Conservation (phyloP, 805 yeast genomes). For the Starmerella tilneyi region DNA sequence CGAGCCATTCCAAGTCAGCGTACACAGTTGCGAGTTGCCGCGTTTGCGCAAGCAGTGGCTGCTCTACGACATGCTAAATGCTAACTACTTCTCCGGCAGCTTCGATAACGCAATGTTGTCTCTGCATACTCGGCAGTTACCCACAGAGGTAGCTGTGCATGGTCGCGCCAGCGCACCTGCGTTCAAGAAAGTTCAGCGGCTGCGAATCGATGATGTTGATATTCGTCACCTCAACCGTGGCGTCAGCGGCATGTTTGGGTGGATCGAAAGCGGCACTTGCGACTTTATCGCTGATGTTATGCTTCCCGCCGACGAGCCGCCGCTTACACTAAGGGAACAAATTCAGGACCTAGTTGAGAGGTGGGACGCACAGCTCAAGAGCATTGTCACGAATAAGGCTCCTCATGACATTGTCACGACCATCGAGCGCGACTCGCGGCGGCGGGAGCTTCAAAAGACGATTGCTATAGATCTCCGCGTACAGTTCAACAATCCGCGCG, state of each 20-base stretch:
- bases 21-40: slow-evolving; percentile 77
- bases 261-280: slow-evolving; percentile 88
- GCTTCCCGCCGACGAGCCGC: slow-evolving; percentile 56
- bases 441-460: slow-evolving; percentile 38
- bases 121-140: slow-evolving; percentile 63
- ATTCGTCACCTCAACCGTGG: slow-evolving; percentile 88
- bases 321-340: slow-evolving; percentile 35
- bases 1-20: slow-evolving; percentile 74
- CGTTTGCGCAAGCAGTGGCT: slow-evolving; percentile 85
- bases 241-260: slow-evolving; percentile 83
- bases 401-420: slow-evolving; percentile 27
- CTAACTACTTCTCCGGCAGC: slow-evolving; percentile 76
- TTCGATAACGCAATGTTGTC: slow-evolving; percentile 91
- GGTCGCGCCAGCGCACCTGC: slow-evolving; percentile 9
- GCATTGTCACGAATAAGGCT: slow-evolving; percentile 9
- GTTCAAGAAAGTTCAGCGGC: slow-evolving; percentile 43
- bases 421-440: slow-evolving; percentile 26
- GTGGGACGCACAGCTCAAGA: slow-evolving; percentile 31
- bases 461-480: slow-evolving; percentile 73
- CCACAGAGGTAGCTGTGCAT: slow-evolving; percentile 32
- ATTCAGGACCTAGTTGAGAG: slow-evolving; percentile 34
- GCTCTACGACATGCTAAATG: slow-evolving; percentile 74
- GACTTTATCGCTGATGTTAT: slow-evolving; percentile 87
- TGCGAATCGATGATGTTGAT: slow-evolving; percentile 73
- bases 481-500: slow-evolving; percentile 74